These are phyloP conservation scores for Talaromyces liani DNA, from an alignment of 495 filamentous ascomycete species.

Conservation along the genomic window DNA sequence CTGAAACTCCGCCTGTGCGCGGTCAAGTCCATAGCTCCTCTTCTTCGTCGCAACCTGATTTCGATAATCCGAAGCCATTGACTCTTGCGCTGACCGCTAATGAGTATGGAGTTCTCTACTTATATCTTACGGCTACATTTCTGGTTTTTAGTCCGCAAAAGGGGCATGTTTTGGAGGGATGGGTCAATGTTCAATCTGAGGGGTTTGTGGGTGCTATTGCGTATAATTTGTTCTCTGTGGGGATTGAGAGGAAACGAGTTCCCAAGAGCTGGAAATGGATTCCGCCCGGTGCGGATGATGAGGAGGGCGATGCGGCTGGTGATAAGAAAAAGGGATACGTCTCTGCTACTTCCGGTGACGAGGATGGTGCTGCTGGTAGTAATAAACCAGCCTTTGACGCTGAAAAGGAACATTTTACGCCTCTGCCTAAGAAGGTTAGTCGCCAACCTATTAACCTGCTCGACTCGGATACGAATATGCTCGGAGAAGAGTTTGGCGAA, in stretches of 20 bases:
- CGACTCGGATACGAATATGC: not conserved
- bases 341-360: not conserved
- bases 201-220: slow-evolving; percentile 63
- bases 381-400: slow-evolving; percentile 28
- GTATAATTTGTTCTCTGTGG: slow-evolving; percentile 70
- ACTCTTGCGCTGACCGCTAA: slow-evolving; percentile 50
- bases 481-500: slow-evolving; percentile 1
- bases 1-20: slow-evolving; percentile 25
- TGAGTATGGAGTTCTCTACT: slow-evolving; percentile 60
- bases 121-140: slow-evolving; percentile 70
- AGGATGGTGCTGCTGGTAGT: not conserved
- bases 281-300: slow-evolving; percentile 31
- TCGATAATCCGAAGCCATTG: slow-evolving; percentile 30
- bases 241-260: slow-evolving; percentile 57
- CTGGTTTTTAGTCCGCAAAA: slow-evolving; percentile 57
- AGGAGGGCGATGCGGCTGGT: slow-evolving; percentile 8
- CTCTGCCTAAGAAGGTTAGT: slow-evolving; percentile 20
- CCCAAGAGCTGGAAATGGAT: slow-evolving; percentile 63
- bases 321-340: not conserved
- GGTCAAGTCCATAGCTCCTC: slow-evolving; percentile 20
- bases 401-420: slow-evolving; percentile 34
- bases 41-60: slow-evolving; percentile 17
- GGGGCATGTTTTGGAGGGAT: slow-evolving; percentile 53
- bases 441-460: slow-evolving; percentile 12
- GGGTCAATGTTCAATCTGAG: slow-evolving; percentile 65